Percentiles rank a stretch among this genome's conserved stretches.
phyloP scores from a whole-genome alignment of 202 grass and related monocot species.

The Carex sylvatica region DNA sequence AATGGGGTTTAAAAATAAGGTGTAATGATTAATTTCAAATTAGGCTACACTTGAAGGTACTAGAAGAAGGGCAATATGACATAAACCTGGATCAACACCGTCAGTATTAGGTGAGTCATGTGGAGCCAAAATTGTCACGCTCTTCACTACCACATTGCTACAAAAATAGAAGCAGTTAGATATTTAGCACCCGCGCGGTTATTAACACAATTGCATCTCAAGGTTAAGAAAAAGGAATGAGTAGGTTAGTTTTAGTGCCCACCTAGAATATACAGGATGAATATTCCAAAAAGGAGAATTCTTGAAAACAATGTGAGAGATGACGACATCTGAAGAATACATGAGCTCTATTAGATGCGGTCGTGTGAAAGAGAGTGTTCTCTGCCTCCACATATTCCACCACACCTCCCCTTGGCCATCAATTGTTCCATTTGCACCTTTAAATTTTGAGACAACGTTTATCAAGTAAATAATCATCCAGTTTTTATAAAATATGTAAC shows the following conservation, averaged over 20 bases:
- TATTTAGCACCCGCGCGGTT: slow-evolving; percentile 30
- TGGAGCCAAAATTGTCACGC: slow-evolving; percentile 75
- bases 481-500: background rate
- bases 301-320: slow-evolving; percentile 65
- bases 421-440: slow-evolving; percentile 85
- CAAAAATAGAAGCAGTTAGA: slow-evolving; percentile 37
- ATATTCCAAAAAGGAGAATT: slow-evolving; percentile 95
- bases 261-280: slow-evolving; percentile 96
- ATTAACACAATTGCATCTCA: slow-evolving; percentile 28
- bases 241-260: background rate
- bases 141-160: slow-evolving; percentile 82
- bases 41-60: background rate
- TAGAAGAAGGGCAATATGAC: background rate
- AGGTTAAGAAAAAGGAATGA: background rate
- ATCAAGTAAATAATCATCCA: background rate
- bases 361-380: slow-evolving; percentile 67
- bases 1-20: slow-evolving; percentile 6
- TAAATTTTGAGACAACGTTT: background rate
- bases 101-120: slow-evolving; percentile 89
- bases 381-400: slow-evolving; percentile 97
- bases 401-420: slow-evolving; percentile 78
- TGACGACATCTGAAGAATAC: slow-evolving; percentile 58
- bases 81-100: slow-evolving; percentile 83
- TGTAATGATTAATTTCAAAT: background rate
- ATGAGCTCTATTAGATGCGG: slow-evolving; percentile 73